Conservation (phyloP, 805 yeast species). For the Cephaloascus albidus region DNA sequence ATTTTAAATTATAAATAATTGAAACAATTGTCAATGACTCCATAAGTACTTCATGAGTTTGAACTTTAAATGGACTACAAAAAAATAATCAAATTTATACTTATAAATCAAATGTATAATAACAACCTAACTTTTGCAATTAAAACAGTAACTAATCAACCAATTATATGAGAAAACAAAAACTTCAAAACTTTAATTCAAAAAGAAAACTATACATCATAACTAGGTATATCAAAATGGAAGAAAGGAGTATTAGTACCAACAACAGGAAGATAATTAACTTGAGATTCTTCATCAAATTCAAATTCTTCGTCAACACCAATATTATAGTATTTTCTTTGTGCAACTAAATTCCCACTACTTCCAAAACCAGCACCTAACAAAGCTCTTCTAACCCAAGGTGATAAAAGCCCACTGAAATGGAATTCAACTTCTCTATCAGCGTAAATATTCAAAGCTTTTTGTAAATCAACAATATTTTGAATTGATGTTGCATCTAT, state of each 20-base stretch:
- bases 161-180: too few species aligned
- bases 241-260: conserved; percentile 66
- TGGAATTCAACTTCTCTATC: conserved; percentile 84
- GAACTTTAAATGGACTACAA: too few species aligned
- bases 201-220: too few species aligned
- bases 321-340: conserved; percentile 29
- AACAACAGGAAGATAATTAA: conserved; percentile 40
- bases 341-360: conserved; percentile 32
- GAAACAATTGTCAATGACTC: too few species aligned
- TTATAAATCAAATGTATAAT: too few species aligned
- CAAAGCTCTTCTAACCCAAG: conserved; percentile 80
- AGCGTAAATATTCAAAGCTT: conserved; percentile 62
- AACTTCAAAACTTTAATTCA: too few species aligned
- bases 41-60: too few species aligned
- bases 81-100: too few species aligned
- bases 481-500: conserved; percentile 78
- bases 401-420: conserved; percentile 74
- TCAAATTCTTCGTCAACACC: conserved; percentile 24
- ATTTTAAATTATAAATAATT: too few species aligned
- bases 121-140: too few species aligned
- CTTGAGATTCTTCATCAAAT: conserved; percentile 9
- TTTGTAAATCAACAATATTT: conserved; percentile 65
- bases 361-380: conserved; percentile 72
- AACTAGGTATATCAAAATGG: conserved; percentile 70
- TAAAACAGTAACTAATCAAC: too few species aligned